Evolutionary conservation across 2,329 filamentous ascomycete genomes (phyloP).

Genomic region (Allantophomopsis cytisporea): DNA sequence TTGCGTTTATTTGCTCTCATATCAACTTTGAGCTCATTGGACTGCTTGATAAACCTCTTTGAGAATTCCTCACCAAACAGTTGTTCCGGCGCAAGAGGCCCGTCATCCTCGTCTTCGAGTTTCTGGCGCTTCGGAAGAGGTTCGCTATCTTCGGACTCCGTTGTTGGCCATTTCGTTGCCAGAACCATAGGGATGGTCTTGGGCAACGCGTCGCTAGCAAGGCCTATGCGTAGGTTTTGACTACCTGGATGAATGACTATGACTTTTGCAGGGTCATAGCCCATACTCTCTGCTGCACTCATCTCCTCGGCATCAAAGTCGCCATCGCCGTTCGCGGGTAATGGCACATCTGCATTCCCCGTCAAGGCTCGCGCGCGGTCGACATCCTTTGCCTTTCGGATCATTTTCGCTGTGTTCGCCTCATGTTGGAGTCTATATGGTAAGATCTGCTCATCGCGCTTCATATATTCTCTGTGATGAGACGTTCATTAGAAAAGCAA

Average conservation of each 20-base stretch:
- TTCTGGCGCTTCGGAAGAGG: conserved; percentile 63
- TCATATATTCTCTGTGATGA: conserved; percentile 72
- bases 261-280: conserved; percentile 70
- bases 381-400: conserved; percentile 75
- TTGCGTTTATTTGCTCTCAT: conserved; percentile 93
- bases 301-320: conserved; percentile 31
- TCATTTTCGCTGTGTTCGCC: conserved; percentile 69
- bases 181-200: conserved; percentile 92
- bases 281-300: conserved; percentile 39
- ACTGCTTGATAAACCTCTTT: conserved; percentile 69
- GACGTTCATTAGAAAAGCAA: background rate
- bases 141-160: conserved; percentile 72
- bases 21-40: conserved; percentile 71
- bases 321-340: conserved; percentile 41
- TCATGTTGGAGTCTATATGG: conserved; percentile 81
- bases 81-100: conserved; percentile 45
- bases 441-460: conserved; percentile 92
- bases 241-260: conserved; percentile 94
- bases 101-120: conserved; percentile 19
- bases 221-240: conserved; percentile 85
- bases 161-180: conserved; percentile 63
- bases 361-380: conserved; percentile 73
- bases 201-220: conserved; percentile 90
- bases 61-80: conserved; percentile 76
- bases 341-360: conserved; percentile 50